These are phyloP conservation scores for Talinum fruticosum DNA, from an alignment of 148 eudicot species.

Conservation along the genomic window DNA sequence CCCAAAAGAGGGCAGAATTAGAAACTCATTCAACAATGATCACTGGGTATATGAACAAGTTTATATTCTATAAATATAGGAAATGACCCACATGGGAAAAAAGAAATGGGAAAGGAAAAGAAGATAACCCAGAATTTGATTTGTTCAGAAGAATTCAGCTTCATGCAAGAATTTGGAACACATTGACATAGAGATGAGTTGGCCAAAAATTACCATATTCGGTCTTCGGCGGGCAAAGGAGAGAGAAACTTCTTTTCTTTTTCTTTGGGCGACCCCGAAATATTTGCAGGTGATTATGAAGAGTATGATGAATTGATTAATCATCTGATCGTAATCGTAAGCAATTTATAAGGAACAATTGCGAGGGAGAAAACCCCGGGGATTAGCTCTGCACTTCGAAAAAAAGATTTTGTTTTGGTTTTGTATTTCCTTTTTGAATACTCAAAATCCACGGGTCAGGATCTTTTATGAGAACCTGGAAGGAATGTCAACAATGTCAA, in stretches of 20 bases:
- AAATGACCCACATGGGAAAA: background rate
- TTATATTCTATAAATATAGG: background rate
- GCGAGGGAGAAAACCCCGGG: too few relatives aligned
- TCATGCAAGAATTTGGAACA: background rate
- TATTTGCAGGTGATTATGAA: background rate
- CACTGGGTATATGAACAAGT: background rate
- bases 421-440: too few relatives aligned
- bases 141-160: conserved; percentile 30
- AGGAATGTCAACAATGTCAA: too few relatives aligned
- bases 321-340: too few relatives aligned
- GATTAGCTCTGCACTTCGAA: too few relatives aligned
- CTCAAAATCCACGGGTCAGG: too few relatives aligned
- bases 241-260: background rate
- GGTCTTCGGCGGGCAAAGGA: background rate
- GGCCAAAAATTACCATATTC: background rate
- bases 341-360: too few relatives aligned
- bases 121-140: conserved; percentile 20
- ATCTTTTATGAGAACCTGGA: too few relatives aligned
- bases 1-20: background rate
- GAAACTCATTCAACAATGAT: conserved; percentile 1
- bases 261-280: too few relatives aligned
- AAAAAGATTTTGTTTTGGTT: too few relatives aligned
- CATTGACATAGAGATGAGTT: background rate
- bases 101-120: background rate
- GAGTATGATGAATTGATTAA: background rate